Base-by-base conservation (phyloP, 805 yeast species). In the Pichia cabralensis region DNA sequence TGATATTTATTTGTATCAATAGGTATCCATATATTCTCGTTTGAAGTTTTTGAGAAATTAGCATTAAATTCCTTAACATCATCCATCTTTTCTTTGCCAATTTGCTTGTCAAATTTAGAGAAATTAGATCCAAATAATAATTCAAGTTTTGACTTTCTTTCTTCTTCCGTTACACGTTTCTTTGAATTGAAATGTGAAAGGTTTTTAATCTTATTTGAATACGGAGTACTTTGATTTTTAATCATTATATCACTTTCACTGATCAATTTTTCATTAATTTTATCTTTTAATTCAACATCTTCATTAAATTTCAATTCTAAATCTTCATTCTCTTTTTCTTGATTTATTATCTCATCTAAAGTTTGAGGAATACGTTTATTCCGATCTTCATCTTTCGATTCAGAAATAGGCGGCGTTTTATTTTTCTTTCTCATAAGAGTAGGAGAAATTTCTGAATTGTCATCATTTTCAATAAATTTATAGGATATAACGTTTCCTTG, bases 1-100 rank as follows among this genome's bases (percentile, higher is more conserved):
- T 51, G 47, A 8, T 60, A 47, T 20, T 41, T 41, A 11, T 48
- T 47, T 4, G 50, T 50, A 27, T 55, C 56, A 11, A 60, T 51
- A 2, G 55, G 49, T 0, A 13, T 16, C 65, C 63, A 56, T 23
- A 4, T 24, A 9, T 22, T 22, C 12, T 12, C 12, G 11, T 14
- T 13, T 27, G n/a, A 12, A 22, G 32, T 15, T 13, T 12, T 28
- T 6, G 7, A 15, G 26, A 3, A 13, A 40, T 26, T 39, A 24
- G 5, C 6, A 5, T 14, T 11, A 13, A 24, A 8, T 3, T 24
- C 26, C 5, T 12, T 3, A 24, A 24, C 14, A 3, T n/a, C n/a
- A n/a, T n/a, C n/a, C n/a, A n/a, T n/a, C n/a, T n/a, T 35, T 17
- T 17, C 16, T 14, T 19, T n/a, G 21, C 19, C 35, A 6, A 32